These are phyloP conservation scores for Chamaecrista fasciculata DNA, from an alignment of 306 rosid genomes.

Conservation along the genomic window DNA sequence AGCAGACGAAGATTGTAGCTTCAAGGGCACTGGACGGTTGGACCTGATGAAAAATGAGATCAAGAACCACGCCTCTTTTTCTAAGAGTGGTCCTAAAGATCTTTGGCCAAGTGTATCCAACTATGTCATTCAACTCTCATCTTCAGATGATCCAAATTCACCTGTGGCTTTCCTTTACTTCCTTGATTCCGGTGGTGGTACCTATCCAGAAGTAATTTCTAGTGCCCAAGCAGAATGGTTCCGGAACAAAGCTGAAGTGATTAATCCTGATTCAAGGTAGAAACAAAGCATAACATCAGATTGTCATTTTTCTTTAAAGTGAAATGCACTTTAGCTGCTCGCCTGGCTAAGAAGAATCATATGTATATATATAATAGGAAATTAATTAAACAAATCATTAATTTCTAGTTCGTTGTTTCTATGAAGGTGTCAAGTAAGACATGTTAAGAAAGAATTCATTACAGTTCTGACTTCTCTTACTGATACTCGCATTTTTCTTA, in stretches of 20 bases:
- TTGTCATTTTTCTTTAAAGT: not conserved
- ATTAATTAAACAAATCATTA: not conserved
- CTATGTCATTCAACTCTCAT: slow-evolving; percentile 56
- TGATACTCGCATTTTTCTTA: not conserved
- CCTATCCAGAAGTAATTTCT: slow-evolving; percentile 78
- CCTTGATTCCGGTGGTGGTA: slow-evolving; percentile 95
- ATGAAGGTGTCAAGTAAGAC: not conserved
- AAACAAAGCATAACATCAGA: slow-evolving; percentile 1
- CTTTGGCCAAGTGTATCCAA: slow-evolving; percentile 90
- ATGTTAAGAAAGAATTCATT: not conserved
- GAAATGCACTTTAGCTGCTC: not conserved
- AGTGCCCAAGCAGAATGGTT: slow-evolving; percentile 73
- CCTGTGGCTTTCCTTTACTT: slow-evolving; percentile 67
- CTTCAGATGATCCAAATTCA: slow-evolving; percentile 39
- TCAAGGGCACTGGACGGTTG: slow-evolving; percentile 61
- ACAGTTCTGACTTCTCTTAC: not conserved
- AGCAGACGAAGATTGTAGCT: slow-evolving; percentile 63
- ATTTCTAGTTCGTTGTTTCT: not conserved
- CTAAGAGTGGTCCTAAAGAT: slow-evolving; percentile 58
- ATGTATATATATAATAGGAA: too few relatives aligned
- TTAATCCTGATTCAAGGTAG: slow-evolving; percentile 70
- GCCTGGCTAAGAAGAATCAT: not conserved
- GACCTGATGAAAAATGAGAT: slow-evolving; percentile 63
- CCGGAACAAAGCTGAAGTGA: slow-evolving; percentile 39
- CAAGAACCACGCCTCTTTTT: slow-evolving; percentile 41